Evolutionary conservation across 140 eudicot genomes (phyloP).

Genomic region (Ambrosia hybrid): DNA sequence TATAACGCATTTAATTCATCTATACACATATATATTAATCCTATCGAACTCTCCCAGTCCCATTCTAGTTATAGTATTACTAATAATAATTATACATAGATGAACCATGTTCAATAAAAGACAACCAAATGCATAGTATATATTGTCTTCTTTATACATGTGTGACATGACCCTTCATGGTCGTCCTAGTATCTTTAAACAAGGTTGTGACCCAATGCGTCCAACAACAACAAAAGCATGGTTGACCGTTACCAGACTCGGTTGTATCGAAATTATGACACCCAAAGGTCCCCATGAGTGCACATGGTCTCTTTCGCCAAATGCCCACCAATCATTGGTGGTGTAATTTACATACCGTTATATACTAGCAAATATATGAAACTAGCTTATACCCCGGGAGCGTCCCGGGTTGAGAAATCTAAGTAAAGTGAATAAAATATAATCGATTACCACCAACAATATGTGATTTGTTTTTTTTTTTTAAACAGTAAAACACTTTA

Average conservation of each 20-base stretch:
- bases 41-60: not conserved
- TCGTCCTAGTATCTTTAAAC: not conserved
- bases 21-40: no score
- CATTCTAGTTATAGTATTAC: not conserved
- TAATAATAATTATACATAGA: not conserved
- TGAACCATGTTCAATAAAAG: conserved; percentile 12
- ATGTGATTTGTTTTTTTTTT: no score
- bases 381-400: no score
- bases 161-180: conserved; percentile 17
- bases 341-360: no score
- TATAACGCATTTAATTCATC: not conserved
- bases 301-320: conserved; percentile 4
- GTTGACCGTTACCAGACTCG: conserved; percentile 17
- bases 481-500: no score
- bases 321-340: conserved; percentile 10
- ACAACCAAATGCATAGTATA: conserved; percentile 11
- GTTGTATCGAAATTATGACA: not conserved
- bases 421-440: no score
- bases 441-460: no score
- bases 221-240: conserved; percentile 4
- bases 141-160: conserved; percentile 4
- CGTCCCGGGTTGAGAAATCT: no score
- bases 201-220: conserved; percentile 9
- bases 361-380: no score
- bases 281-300: conserved; percentile 5